Base-by-base conservation (phyloP, 2,329 filamentous ascomycete genomes). In the Tolypocladium ovalisporum region DNA sequence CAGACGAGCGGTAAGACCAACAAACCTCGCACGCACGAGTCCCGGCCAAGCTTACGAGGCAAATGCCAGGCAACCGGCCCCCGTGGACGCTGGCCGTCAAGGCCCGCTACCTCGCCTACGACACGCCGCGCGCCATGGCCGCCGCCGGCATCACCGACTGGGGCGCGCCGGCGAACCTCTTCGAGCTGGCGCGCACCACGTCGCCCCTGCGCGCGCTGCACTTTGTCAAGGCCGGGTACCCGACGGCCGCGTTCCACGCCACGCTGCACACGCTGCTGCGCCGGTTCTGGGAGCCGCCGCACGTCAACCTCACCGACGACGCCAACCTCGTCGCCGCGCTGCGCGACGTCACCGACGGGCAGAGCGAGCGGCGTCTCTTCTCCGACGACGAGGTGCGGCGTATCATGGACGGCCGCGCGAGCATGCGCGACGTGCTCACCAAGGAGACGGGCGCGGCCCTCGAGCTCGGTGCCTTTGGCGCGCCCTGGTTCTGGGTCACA, bases 81-180 rank as follows among this genome's bases (percentile, higher is more conserved):
- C 89, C 89, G 1, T 91, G 87, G 86, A 76, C 76, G 0, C 75
- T 89, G 35, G 81, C 84, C 2, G 84, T 82, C 49, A 92, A 92
- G 74, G 84, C 80, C 27, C 69, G 66, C 1, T 86, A 90, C 65
- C 75, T 79, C 54, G 35, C 53, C 13, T 65, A 66, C 59, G 79
- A 83, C 65, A 62, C 66, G 36, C 65, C 63, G 27, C 72, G 79
- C 49, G 70, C 76, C 32, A 66, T 73, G 1, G 61, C 62, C 29
- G 70, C 73, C 22, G 71, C 73, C 37, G 73, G 74, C 15, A 67
- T 75, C 7, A 62, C 69, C 35, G 60, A 69, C 54, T 64, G 74
- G 60, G 65, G 69, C 42, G 56, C 71, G 27, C 79, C 78, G 9
- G 62, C 67, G 0, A 69, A 79, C 66, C 71, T 83, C 60, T 68